Percentiles rank a stretch among this genome's conserved stretches.
Evolutionary conservation across 257 asterid species (phyloP).

Genomic region (Penstemon newberryi): DNA sequence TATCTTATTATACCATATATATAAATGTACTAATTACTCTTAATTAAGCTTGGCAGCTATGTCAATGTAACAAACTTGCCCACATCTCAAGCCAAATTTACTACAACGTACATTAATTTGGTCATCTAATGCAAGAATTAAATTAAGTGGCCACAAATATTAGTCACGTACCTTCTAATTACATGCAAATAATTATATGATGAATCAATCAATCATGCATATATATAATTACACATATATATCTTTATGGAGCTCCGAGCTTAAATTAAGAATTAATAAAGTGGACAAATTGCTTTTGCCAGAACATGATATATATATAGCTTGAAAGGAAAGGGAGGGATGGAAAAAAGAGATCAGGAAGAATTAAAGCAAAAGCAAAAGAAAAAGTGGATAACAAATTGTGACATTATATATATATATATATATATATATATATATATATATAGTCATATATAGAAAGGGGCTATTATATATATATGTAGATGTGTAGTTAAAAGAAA

Average conservation of each 20-base stretch:
- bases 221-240: too few relatives aligned
- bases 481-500: slow-evolving; percentile 9
- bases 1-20: neutral
- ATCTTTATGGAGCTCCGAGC: slow-evolving; percentile 2
- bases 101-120: neutral
- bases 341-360: slow-evolving; percentile 29
- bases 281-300: slow-evolving; percentile 26
- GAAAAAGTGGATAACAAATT: slow-evolving; percentile 24
- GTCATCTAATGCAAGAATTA: too few relatives aligned
- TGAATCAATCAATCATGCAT: too few relatives aligned
- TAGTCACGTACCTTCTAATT: too few relatives aligned
- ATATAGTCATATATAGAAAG: neutral
- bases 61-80: slow-evolving; percentile 36
- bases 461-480: slow-evolving; percentile 10
- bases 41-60: slow-evolving; percentile 32
- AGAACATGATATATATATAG: slow-evolving; percentile 25
- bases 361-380: slow-evolving; percentile 67
- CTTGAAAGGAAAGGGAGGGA: slow-evolving; percentile 58
- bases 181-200: too few relatives aligned
- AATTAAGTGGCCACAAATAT: too few relatives aligned
- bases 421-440: too few relatives aligned
- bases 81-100: slow-evolving; percentile 27
- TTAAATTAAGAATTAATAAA: neutral
- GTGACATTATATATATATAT: neutral
- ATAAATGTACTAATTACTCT: too few relatives aligned